Conservation (phyloP, 306 rosid genomes). For the Trichosanthes cucumerina region DNA sequence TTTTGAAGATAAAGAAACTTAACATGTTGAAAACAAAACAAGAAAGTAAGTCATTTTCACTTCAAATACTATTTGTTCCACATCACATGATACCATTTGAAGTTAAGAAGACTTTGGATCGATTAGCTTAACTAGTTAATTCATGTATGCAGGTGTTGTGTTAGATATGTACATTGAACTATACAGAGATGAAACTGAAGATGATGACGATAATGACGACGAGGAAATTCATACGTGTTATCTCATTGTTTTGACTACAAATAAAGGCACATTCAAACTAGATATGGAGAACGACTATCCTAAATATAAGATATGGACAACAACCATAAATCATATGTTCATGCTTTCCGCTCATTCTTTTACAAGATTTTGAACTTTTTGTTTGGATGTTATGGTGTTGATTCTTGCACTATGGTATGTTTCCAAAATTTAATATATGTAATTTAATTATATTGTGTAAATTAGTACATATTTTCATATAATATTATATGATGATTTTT, state of each 20-base stretch:
- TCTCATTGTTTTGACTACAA: conserved; percentile 57
- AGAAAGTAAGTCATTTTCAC: conserved; percentile 43
- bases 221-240: conserved; percentile 57
- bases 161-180: conserved; percentile 2
- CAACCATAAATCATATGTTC: conserved; percentile 67
- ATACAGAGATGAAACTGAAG: conserved; percentile 38
- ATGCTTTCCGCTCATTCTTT: conserved; percentile 57
- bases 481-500: neutral
- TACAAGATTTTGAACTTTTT: conserved; percentile 23
- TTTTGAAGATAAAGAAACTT: conserved; percentile 60
- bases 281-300: conserved; percentile 70
- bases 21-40: conserved; percentile 45
- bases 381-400: neutral
- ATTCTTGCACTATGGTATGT: neutral
- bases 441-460: conserved; percentile 1
- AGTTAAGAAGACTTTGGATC: neutral
- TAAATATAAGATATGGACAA: conserved; percentile 64
- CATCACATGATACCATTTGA: neutral
- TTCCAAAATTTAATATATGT: neutral
- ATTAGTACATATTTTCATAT: conserved; percentile 2
- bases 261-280: conserved; percentile 67
- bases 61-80: neutral
- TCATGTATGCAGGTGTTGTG: neutral
- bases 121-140: neutral
- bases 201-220: conserved; percentile 17